Conservation (phyloP, 2,329 filamentous ascomycete genomes). For the Stachybotrys elegans region DNA sequence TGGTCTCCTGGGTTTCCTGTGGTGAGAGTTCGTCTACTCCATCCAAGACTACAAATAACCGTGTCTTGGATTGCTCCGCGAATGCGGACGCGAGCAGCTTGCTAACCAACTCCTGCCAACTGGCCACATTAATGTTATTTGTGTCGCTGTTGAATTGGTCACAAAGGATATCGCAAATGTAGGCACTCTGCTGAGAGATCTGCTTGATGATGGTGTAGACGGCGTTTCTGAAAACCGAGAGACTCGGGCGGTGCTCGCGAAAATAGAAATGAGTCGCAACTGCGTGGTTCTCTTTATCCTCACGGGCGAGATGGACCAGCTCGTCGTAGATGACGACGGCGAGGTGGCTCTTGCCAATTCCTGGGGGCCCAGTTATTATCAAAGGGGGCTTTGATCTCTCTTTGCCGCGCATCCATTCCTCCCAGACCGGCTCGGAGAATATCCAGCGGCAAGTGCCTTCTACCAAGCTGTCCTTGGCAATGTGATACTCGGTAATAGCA, state of each 20-base stretch:
- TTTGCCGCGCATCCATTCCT: conserved; percentile 17
- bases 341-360: conserved; percentile 28
- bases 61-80: conserved; percentile 11
- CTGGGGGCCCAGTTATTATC: conserved; percentile 21
- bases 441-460: conserved; percentile 26
- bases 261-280: conserved; percentile 30
- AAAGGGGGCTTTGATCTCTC: conserved; percentile 12
- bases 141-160: conserved; percentile 20
- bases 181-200: conserved; percentile 21
- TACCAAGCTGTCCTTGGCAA: conserved; percentile 22
- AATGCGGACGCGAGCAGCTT: conserved; percentile 19
- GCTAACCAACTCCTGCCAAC: conserved; percentile 13
- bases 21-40: conserved; percentile 26
- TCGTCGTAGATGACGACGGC: conserved; percentile 17
- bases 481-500: conserved; percentile 18
- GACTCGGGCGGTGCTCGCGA: conserved; percentile 23
- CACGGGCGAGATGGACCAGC: conserved; percentile 6
- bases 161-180: conserved; percentile 23
- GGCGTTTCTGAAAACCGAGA: conserved; percentile 15
- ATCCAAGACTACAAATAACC: conserved; percentile 23
- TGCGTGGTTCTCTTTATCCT: conserved; percentile 12
- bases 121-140: conserved; percentile 3
- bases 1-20: conserved; percentile 17
- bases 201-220: conserved; percentile 23
- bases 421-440: conserved; percentile 18